phyloP scores from a whole-genome alignment of 768 basidiomycete genomes.

The Cystofilobasidium capitatum region DNA sequence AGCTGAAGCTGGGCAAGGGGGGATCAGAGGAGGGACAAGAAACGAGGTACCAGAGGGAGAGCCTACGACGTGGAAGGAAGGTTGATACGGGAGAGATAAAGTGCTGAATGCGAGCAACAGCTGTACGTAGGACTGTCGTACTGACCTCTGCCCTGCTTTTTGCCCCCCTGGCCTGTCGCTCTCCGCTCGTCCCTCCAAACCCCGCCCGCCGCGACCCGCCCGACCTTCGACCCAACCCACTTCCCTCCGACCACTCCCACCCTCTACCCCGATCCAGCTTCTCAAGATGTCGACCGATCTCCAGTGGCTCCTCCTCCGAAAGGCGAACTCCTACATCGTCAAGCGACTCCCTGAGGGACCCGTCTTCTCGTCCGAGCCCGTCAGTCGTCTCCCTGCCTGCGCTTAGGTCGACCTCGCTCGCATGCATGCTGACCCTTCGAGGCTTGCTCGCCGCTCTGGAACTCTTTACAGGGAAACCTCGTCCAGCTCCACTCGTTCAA shows the following conservation, averaged over 20 bases:
- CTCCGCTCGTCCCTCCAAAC: background rate
- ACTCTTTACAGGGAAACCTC: constrained; percentile 50
- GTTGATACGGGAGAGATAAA: too few relatives aligned
- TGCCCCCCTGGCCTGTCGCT: too few relatives aligned
- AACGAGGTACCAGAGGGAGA: too few relatives aligned
- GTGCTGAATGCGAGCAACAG: too few relatives aligned
- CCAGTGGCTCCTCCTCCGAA: constrained; percentile 79
- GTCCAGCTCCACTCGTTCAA: constrained; percentile 83
- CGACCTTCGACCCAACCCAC: constrained; percentile 5
- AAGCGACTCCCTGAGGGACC: constrained; percentile 65
- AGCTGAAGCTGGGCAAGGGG: too few relatives aligned
- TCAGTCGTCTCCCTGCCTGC: background rate
- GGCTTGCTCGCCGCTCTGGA: background rate
- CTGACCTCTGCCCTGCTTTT: too few relatives aligned
- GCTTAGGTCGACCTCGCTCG: background rate
- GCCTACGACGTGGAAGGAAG: too few relatives aligned
- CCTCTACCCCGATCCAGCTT: background rate
- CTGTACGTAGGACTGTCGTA: too few relatives aligned
- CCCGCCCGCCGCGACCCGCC: too few relatives aligned
- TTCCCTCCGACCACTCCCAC: background rate
- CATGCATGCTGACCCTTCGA: background rate
- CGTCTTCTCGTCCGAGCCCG: constrained; percentile 73
- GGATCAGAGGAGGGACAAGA: too few relatives aligned
- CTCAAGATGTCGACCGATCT: constrained; percentile 41
- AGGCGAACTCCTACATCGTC: constrained; percentile 75